Evolutionary conservation across 2,329 filamentous ascomycete genomes (phyloP).

Genomic region (Rugonectria rugulosa): DNA sequence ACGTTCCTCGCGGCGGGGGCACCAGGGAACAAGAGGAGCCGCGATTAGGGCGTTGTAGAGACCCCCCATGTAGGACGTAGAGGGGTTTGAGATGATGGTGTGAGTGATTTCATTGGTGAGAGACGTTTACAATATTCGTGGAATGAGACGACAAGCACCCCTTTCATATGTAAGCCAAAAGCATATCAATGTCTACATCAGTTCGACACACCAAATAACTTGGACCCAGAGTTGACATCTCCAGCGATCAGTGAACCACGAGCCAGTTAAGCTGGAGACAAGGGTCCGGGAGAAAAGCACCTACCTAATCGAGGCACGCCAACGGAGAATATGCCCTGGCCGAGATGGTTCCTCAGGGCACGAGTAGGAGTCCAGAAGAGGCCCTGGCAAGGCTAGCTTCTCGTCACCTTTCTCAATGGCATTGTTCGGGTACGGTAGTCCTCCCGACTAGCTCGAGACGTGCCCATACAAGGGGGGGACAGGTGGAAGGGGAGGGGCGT

Average conservation of each 20-base stretch:
- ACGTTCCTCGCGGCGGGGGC: conserved; percentile 17
- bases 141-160: not conserved
- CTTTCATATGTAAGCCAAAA: not conserved
- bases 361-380: too few species aligned
- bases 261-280: too few species aligned
- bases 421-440: not conserved
- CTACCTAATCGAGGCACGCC: conserved; percentile 16
- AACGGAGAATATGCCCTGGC: not conserved
- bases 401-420: too few species aligned
- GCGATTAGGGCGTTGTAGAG: not conserved
- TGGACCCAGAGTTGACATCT: too few species aligned
- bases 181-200: too few species aligned
- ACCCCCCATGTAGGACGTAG: conserved; percentile 1
- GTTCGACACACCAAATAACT: too few species aligned
- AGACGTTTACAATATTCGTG: too few species aligned
- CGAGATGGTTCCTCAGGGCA: not conserved
- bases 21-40: not conserved
- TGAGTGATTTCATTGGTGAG: not conserved
- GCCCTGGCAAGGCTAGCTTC: too few species aligned
- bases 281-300: conserved; percentile 5
- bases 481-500: not conserved
- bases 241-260: too few species aligned
- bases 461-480: not conserved
- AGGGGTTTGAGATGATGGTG: conserved; percentile 7
- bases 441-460: not conserved